Base-by-base conservation (phyloP, 1,284 basidiomycete species). In the Blastosporella zonata region DNA sequence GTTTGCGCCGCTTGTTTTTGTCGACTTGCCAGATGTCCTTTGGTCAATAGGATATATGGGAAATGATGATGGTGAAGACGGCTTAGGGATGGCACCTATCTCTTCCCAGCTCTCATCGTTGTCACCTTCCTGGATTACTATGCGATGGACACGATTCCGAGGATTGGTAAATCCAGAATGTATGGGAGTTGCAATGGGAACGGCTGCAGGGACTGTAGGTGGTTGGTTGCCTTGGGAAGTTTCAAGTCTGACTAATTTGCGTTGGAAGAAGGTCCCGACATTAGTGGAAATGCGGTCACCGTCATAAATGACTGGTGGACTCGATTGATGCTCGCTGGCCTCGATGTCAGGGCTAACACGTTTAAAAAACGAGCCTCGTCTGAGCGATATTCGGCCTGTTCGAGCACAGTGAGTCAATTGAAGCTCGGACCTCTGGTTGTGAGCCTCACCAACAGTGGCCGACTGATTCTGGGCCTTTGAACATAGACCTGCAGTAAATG, bases 91-190 rank as follows among this genome's bases (percentile, higher is more conserved):
- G 4, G 45, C 52, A 25, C 55, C 56, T 20, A 58, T 43, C 50
- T 57, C 53, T 35, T 58, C 57, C 57, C 58, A 60, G n/a, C 55
- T 55, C 1, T 49, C 55, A 18, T 54, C 52, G 35, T n/a, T 22
- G 33, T 47, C 51, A 20, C 49, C 54, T 46, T 59, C 53, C 9
- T 37, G 31, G 29, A 43, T 15, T 18, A 46, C 12, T 17, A 46
- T 29, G 28, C 18, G 13, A 22, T n/a, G n/a, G 34, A 15, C 8
- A 27, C 12, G 31, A 44, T 49, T 21, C 1, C 6, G 20, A 23
- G 18, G 47, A 10, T 23, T 15, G 20, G 23, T 33, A 20, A 28
- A 36, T 15, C 33, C 15, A 10, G 42, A 17, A 25, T 31, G 31
- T 2, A 41, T 27, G 4, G 41, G 22, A n/a, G 28, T 46, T 25